These are phyloP conservation scores for Lophiotrema nucula DNA, from an alignment of 495 filamentous ascomycete genomes.

Conservation along the genomic window DNA sequence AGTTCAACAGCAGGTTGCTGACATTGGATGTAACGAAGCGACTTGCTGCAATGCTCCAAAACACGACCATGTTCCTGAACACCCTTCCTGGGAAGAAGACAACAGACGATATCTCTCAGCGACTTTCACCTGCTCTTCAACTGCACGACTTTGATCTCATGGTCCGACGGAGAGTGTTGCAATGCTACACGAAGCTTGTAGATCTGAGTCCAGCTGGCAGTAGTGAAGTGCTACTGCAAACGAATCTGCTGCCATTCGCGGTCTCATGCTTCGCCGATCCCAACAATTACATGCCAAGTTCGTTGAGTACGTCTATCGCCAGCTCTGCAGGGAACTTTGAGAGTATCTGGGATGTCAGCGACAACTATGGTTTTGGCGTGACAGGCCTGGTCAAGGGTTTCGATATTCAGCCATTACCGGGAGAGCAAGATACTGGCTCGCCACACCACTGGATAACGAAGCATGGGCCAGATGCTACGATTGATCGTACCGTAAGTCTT, in stretches of 20 bases:
- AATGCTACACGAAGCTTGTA: constrained; percentile 90
- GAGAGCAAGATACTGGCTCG: constrained; percentile 61
- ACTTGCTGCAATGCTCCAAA: constrained; percentile 91
- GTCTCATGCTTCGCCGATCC: constrained; percentile 92
- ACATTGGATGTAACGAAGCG: constrained; percentile 94
- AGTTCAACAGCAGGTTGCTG: constrained; percentile 88
- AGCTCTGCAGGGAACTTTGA: constrained; percentile 89
- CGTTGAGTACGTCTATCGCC: constrained; percentile 87
- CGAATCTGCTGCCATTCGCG: constrained; percentile 88
- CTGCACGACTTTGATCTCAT: constrained; percentile 89
- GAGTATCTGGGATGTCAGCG: constrained; percentile 87
- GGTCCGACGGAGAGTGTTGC: constrained; percentile 87
- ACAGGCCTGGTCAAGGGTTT: constrained; percentile 81
- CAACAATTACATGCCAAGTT: constrained; percentile 78
- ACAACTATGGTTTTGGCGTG: constrained; percentile 92
- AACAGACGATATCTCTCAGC: constrained; percentile 81
- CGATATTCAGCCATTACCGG: constrained; percentile 65
- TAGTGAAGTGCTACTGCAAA: constrained; percentile 81
- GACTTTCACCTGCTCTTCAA: constrained; percentile 82
- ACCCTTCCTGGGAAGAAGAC: constrained; percentile 79
- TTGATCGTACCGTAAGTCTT: constrained; percentile 61
- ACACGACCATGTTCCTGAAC: constrained; percentile 83
- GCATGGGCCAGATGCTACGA: constrained; percentile 62
- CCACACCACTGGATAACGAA: constrained; percentile 61
- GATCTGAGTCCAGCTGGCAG: constrained; percentile 78